These are phyloP conservation scores for Vaccinium vitisidaea DNA, from an alignment of 148 eudicot species.

Conservation along the genomic window DNA sequence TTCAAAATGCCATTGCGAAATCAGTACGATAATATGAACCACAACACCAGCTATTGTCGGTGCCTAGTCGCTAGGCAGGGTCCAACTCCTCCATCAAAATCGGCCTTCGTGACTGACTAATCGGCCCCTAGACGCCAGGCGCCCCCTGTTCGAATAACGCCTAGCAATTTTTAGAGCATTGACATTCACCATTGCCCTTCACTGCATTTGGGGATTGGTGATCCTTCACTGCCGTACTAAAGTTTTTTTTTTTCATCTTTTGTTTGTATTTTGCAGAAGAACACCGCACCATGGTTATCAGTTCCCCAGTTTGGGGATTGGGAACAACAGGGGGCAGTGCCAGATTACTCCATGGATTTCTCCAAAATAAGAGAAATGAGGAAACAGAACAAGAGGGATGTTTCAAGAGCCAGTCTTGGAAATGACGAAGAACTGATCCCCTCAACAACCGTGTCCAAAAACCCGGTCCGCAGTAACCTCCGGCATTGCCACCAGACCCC, in stretches of 20 bases:
- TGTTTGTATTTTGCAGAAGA: conserved; percentile 39
- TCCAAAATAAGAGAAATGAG: conserved; percentile 89
- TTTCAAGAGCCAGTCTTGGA: conserved; percentile 91
- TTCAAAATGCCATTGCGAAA: neutral
- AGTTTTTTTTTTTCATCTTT: neutral
- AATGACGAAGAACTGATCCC: conserved; percentile 81
- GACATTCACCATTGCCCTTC: neutral
- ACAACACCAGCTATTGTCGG: too few species aligned
- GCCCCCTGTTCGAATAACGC: too few species aligned
- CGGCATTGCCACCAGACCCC: conserved; percentile 49
- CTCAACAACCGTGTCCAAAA: conserved; percentile 45
- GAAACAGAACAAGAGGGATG: conserved; percentile 92
- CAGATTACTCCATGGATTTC: conserved; percentile 93
- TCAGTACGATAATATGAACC: neutral
- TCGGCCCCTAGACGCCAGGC: too few species aligned
- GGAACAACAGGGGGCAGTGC: conserved; percentile 82
- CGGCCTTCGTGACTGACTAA: too few species aligned
- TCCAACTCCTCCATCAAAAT: too few species aligned
- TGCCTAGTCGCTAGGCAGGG: too few species aligned
- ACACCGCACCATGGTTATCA: conserved; percentile 67
- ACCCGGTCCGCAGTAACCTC: conserved; percentile 31
- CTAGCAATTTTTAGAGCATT: too few species aligned
- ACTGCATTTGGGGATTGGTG: conserved; percentile 7
- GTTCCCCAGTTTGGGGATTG: conserved; percentile 98
- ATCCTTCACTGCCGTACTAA: conserved; percentile 2